phyloP scores from a whole-genome alignment of 148 eudicot genomes.

The Rhododendron ferrugineum region DNA sequence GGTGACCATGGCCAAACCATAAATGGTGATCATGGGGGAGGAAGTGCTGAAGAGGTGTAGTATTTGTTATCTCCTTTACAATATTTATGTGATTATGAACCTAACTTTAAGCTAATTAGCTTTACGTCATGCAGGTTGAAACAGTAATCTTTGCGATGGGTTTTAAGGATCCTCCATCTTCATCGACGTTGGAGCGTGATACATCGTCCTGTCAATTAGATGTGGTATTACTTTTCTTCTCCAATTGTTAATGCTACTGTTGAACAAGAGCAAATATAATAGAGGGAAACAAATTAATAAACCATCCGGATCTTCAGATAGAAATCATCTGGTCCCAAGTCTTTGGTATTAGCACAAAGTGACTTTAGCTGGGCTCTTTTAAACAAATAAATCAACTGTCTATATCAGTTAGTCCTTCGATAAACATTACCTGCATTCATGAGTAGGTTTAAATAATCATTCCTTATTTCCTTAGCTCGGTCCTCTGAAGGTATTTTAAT shows the following conservation, averaged over 20 bases:
- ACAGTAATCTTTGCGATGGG: conserved; percentile 88
- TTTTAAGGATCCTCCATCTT: conserved; percentile 44
- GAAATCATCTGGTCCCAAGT: neutral
- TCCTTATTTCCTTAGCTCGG: neutral
- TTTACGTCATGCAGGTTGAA: conserved; percentile 64
- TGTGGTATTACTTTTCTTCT: conserved; percentile 45
- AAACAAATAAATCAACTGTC: neutral
- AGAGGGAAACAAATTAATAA: neutral
- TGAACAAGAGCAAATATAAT: neutral
- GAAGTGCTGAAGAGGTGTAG: conserved; percentile 85
- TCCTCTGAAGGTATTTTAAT: neutral
- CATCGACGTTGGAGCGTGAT: conserved; percentile 47
- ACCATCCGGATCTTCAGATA: neutral
- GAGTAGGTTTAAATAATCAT: neutral
- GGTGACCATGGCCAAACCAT: conserved; percentile 99
- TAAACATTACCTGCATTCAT: neutral
- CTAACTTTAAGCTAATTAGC: conserved; percentile 2
- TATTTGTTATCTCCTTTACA: conserved; percentile 9
- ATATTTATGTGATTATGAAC: conserved; percentile 4
- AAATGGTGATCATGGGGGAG: conserved; percentile 99
- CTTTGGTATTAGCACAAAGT: neutral
- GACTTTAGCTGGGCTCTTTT: neutral
- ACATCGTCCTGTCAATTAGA: conserved; percentile 58
- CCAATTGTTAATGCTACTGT: conserved; percentile 4
- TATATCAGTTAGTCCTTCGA: neutral